Evolutionary conservation across 768 basidiomycete species (phyloP).

Genomic region (Lactarius akahatsu): DNA sequence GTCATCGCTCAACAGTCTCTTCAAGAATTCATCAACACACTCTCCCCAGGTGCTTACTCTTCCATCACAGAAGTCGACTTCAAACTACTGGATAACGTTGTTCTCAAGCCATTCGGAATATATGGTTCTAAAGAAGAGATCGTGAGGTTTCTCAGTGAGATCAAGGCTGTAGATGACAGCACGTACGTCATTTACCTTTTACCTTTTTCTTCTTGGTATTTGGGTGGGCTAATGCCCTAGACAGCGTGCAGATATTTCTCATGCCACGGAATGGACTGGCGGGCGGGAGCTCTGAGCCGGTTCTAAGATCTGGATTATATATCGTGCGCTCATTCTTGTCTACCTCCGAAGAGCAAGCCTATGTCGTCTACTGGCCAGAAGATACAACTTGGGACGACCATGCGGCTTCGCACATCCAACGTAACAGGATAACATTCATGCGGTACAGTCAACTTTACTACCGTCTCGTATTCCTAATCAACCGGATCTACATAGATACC

Average conservation of each 20-base stretch:
- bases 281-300: background rate
- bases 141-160: background rate
- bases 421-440: slow-evolving; percentile 64
- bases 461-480: background rate
- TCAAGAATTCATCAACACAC: background rate
- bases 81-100: background rate
- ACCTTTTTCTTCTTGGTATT: background rate
- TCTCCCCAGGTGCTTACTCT: background rate
- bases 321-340: slow-evolving; percentile 34
- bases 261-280: background rate
- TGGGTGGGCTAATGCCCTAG: background rate
- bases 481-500: slow-evolving; percentile 5
- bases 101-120: background rate
- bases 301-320: slow-evolving; percentile 53
- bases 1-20: background rate
- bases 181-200: background rate
- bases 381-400: slow-evolving; percentile 57
- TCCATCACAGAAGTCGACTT: background rate
- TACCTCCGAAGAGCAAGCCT: slow-evolving; percentile 36
- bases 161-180: background rate
- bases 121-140: slow-evolving; percentile 2
- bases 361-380: slow-evolving; percentile 63
- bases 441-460: slow-evolving; percentile 39
- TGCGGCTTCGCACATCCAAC: slow-evolving; percentile 43
- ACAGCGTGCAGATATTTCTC: background rate